These are phyloP conservation scores for Selaginella tamariscina DNA, from an alignment of 75 land plant genomes.

Conservation along the genomic window DNA sequence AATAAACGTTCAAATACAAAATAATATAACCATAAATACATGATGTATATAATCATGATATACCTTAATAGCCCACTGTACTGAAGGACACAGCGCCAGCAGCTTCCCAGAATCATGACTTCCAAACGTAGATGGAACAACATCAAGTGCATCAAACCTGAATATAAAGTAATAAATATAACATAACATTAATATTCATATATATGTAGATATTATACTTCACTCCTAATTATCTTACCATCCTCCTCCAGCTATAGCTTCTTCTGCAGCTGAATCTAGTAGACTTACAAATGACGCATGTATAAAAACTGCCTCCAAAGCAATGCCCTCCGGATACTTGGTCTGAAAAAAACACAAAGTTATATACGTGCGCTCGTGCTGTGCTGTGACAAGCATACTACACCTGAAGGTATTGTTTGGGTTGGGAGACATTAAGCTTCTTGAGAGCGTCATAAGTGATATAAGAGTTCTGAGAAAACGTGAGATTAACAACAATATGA, in stretches of 20 bases:
- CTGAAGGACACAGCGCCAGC: conserved; percentile 61
- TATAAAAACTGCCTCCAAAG: conserved; percentile 57
- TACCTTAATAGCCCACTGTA: conserved; percentile 71
- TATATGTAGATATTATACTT: neutral
- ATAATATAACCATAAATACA: neutral
- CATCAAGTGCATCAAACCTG: conserved; percentile 78
- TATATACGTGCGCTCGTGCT: too few species aligned
- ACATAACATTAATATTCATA: too few species aligned
- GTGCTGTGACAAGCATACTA: neutral
- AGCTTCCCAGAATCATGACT: conserved; percentile 59
- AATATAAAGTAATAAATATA: too few species aligned
- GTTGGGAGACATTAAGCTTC: conserved; percentile 85
- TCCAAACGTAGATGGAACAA: conserved; percentile 58
- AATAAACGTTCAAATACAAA: neutral
- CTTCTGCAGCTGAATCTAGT: conserved; percentile 83
- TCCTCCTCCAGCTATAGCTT: conserved; percentile 61
- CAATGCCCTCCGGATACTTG: conserved; percentile 82
- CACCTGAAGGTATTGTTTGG: conserved; percentile 90
- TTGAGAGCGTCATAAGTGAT: conserved; percentile 73
- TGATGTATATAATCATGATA: conserved; percentile 1
- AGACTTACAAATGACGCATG: conserved; percentile 74
- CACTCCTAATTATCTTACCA: conserved; percentile 41
- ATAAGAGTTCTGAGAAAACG: conserved; percentile 61
- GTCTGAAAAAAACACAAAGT: conserved; percentile 35
- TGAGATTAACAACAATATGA: conserved; percentile 5